phyloP scores from a whole-genome alignment of 2,329 filamentous ascomycete genomes.

The Orbilia ellipsospora region DNA sequence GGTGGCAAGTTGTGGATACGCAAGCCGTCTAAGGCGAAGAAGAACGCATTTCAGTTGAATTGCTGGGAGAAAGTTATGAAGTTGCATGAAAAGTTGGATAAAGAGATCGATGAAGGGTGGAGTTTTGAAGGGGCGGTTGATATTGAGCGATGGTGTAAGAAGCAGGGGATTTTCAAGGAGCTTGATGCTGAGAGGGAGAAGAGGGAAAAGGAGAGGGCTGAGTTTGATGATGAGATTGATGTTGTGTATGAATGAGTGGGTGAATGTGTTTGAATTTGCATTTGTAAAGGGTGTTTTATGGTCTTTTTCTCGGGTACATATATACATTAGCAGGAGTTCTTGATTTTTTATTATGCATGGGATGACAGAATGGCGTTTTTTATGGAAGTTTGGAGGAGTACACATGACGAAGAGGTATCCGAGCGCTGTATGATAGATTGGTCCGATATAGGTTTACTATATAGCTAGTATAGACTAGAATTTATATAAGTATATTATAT shows the following conservation, averaged over 20 bases:
- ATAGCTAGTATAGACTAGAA: too few relatives aligned
- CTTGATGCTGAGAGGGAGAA: constrained; percentile 35
- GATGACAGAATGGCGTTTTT: too few relatives aligned
- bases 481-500: too few relatives aligned
- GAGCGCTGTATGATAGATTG: too few relatives aligned
- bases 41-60: constrained; percentile 31
- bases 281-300: too few relatives aligned
- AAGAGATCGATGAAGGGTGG: constrained; percentile 34
- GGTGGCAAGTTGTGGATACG: constrained; percentile 36
- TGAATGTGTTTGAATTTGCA: too few relatives aligned
- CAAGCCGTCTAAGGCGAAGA: constrained; percentile 41
- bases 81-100: constrained; percentile 39
- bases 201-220: neutral
- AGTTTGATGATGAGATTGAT: neutral
- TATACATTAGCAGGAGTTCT: too few relatives aligned
- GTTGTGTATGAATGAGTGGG: neutral
- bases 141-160: constrained; percentile 33
- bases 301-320: too few relatives aligned
- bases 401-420: too few relatives aligned
- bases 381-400: too few relatives aligned
- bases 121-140: constrained; percentile 27
- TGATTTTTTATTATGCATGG: too few relatives aligned
- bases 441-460: too few relatives aligned
- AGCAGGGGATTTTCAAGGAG: constrained; percentile 21
- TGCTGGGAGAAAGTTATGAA: constrained; percentile 30